Evolutionary conservation across 768 basidiomycete species (phyloP), one percentile per base, ranked within the genome.

Genomic region (Trametopsis cervina): DNA sequence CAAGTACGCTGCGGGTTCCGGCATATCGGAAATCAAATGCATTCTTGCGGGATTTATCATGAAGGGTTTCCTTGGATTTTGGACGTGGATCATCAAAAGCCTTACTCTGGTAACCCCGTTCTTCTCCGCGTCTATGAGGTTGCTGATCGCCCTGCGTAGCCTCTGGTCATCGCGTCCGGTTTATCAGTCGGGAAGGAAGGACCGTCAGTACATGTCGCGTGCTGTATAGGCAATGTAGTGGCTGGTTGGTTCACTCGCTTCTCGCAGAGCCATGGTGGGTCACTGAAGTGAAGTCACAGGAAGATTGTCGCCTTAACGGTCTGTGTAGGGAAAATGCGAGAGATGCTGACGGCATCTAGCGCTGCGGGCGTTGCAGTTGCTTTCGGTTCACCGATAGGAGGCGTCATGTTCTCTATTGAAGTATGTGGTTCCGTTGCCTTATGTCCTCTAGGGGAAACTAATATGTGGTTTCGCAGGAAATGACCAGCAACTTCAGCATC

Each of bases 341-440:
- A 99, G 61, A 84, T 98, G 37, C 70, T 97, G 22, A 93, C 91
- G 1, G 95, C 96, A 5, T 88, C 93, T 0, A 96, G 92, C 62
- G 96, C 96, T 6, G 95, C 96, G 3, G 96, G 96, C 5, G 96
- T 99, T 0, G 96, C 95, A 1, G 96, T 98, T 21, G 96, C 96
- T 18, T 99, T 99, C 62, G 96, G 95, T 51, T 89, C 94, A 2
- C 96, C 96, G 0, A 98, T 99, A 35, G 96, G 94, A 13, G 96
- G 96, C 10, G 96, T 99, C 0, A 63, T 99, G 17, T 99, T 99
- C 61, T 95, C 95, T 13, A 93, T 99, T 54, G 96, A 99, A 76
- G 91, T 89, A 54, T 39, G 64, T 26, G 41, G 17, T 4, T n/a
- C n/a, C n/a, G 3, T 23, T 33, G 41, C 6, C 23, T 20, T 4